phyloP scores from a whole-genome alignment of 306 rosid genomes.

The Canavalia ensiformis region DNA sequence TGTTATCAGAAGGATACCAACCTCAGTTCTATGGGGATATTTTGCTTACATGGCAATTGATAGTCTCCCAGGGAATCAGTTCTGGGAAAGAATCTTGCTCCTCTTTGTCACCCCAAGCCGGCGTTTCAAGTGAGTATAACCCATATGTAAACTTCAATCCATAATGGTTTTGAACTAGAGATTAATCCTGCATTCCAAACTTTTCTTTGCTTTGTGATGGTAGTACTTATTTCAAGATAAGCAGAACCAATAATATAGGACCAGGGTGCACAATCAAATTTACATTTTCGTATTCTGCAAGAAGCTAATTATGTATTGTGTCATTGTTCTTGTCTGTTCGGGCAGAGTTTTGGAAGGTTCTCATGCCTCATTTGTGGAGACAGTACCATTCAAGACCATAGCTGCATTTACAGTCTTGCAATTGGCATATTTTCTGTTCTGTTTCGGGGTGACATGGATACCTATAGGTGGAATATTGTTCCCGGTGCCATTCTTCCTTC shows the following conservation, averaged over 20 bases:
- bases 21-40: constrained; percentile 95
- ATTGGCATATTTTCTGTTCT: constrained; percentile 67
- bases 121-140: constrained; percentile 72
- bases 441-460: constrained; percentile 87
- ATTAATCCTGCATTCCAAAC: neutral
- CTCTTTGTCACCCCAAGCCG: constrained; percentile 80
- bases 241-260: constrained; percentile 7
- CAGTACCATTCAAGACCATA: constrained; percentile 81
- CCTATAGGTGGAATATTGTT: constrained; percentile 91
- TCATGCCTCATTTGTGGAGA: constrained; percentile 91
- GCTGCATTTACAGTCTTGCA: constrained; percentile 79
- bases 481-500: constrained; percentile 90
- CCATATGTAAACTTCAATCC: neutral
- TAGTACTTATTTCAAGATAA: neutral
- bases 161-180: constrained; percentile 11
- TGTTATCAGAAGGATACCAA: constrained; percentile 78
- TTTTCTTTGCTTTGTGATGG: constrained; percentile 1
- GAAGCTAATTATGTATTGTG: constrained; percentile 4
- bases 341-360: constrained; percentile 80
- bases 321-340: constrained; percentile 34
- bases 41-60: constrained; percentile 95
- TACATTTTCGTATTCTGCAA: neutral
- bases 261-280: neutral
- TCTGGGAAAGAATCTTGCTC: constrained; percentile 91
- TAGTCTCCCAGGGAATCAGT: constrained; percentile 95